Base-by-base conservation (phyloP, 2,329 filamentous ascomycete genomes). In the Pseudogymnoascus sp. region DNA sequence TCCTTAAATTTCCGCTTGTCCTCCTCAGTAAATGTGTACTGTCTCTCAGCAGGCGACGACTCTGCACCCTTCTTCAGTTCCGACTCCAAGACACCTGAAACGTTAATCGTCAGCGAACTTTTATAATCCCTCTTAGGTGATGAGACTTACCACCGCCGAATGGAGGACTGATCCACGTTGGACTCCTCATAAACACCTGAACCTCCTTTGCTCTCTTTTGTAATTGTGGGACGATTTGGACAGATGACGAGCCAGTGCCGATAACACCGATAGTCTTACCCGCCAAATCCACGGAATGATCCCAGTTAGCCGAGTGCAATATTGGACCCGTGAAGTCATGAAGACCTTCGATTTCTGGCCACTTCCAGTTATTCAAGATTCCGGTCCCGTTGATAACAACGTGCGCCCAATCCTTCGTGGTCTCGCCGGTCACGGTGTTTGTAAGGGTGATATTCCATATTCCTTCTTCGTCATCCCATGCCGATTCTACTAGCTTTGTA, bases 371-470 rank as follows among this genome's bases (percentile, higher is more conserved):
- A 40, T 69, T 71, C 11, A 71, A 28, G 34, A 71, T 65, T 8
- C 68, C 69, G 8, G 67, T 69, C 3, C 65, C 69, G 62, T 71
- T 67, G 7, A 71, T 25, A 14, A 71, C 34, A 28, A 71, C 21
- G 46, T 71, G 66, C 23, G 64, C 67, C 16, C 67, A 67, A 38
- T 70, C 69, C 43, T 69, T 60, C 31, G 34, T 46, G 40, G 62
- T 25, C 25, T 75, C 77, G 3, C 78, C 76, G 0, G 77, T 74
- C 0, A 82, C 77, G 25, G 60, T 66, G 63, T 82, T 74, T n/a
- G 73, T 72, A 4, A 82, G 70, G 40, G 77, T 79, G 11, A 84
- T 77, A 7, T 73, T 75, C 81, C 81, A 84, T 65, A 79, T 73
- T 3, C 79, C 80, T 3, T 69, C 70, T 1, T 78, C 73, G 18